Base-by-base conservation (phyloP, 2,329 filamentous ascomycete species). In the Knufia fluminis region DNA sequence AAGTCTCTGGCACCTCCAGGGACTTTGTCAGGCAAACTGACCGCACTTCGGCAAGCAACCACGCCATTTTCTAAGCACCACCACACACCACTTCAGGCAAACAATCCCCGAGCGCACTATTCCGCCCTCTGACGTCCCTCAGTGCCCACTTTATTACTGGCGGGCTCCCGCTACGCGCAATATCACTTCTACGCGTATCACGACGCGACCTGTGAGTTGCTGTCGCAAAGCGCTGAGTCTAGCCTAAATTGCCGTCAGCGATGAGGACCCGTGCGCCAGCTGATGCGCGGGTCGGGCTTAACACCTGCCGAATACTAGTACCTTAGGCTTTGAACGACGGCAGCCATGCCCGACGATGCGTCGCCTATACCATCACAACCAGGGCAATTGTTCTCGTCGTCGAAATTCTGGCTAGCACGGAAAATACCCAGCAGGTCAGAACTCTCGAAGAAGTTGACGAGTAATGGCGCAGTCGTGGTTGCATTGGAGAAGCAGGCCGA, bases 351-450 rank as follows among this genome's bases (percentile, higher is more conserved):
- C 19, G 7, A 35, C 12, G 14, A 28, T 8, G 16, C 12, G 3
- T n/a, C 40, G n/a, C 14, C 19, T 3, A 14, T 3, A 23, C 14
- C 40, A 16, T 22, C 40, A 16, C 20, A 6, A 23, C 22, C 26
- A 20, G 20, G 43, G 19, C 43, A 20, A 19, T 19, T 83, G 8
- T 83, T 83, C 54, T 58, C 67, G 12, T 73, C 73, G 39, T 68
- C 69, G 50, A 75, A 68, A 40, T 82, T 83, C 64, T 83, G 77
- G 72, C 61, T 83, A 33, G 71, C 76, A 19, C 71, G 72, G 50
- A 72, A 71, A 48, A 65, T 79, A 20, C 79, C 79, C 8, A 61
- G 66, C 35, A 74, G 79, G 48, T 60, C 55, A 20, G 64, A 64
- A 46, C 72, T 75, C 55, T 64, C 58, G 28, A 51, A 52, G 23